Evolutionary conservation across 2,329 filamentous ascomycete species (phyloP), one percentile per base, ranked within the genome.

Genomic region (Phyllosticta citriasiana): DNA sequence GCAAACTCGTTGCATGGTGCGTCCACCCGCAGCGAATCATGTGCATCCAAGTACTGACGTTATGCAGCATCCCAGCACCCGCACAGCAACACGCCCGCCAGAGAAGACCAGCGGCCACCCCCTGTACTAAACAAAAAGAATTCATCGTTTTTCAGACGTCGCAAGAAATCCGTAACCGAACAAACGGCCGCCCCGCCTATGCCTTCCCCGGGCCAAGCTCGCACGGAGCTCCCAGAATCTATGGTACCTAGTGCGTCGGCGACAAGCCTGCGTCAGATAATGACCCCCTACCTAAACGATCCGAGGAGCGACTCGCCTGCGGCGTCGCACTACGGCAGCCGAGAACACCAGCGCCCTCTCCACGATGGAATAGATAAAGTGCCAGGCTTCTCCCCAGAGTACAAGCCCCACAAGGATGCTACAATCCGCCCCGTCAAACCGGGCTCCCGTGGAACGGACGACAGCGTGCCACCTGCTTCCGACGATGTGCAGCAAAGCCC

Each of bases 81-180:
- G 40, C 40, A 47, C 14, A 47, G 40, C 40, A 47, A 47, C 40
- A 47, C 40, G 40, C 40, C n/a, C 40, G 14, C 16, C 14, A 47
- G n/a, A n/a, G 40, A 47, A 14, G 40, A 47, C 14, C 40, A 47
- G 16, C 40, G 40, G 1, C 40, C 40, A n/a, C 14, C 40, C 40
- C 40, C 40, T 47, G 40, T 70, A 3, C 77, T 97, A 57, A 88
- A 89, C 68, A 97, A 97, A 79, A 97, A 97, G 74, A 84, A 90
- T 3, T 95, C 93, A 0, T 93, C 91, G 0, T 97, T 99, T 77
- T 97, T 97, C 77, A 84, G 94, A 64, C 83, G 94, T 63, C 84
- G 92, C 65, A 97, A 97, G 82, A 95, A 93, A 81, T 96, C 92
- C 4, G 76, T 91, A 35, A 83, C 85, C 14, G 91, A 95, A 64